Conservation (phyloP, 192 early-diverging fungal species). For the Gamsiella multidivaricata region DNA sequence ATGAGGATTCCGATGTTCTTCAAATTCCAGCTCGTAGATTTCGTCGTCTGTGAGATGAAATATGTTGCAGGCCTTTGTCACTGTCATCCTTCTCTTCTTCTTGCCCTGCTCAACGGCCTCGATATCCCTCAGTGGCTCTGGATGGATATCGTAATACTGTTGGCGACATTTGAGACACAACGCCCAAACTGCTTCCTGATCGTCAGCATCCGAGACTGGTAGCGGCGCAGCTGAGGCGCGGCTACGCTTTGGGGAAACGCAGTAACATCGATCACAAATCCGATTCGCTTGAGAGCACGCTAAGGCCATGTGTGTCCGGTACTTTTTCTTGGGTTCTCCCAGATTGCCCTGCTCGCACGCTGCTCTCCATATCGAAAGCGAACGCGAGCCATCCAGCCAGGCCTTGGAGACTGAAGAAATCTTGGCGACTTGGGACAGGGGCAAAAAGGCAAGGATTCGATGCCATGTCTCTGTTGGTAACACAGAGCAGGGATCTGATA, state of each 20-base stretch:
- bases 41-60: constrained; percentile 5
- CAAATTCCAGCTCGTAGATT: background rate
- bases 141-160: constrained; percentile 9
- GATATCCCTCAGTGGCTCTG: background rate
- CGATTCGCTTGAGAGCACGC: constrained; percentile 15
- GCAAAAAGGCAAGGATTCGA: constrained; percentile 2
- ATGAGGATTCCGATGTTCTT: constrained; percentile 6
- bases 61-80: background rate
- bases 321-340: constrained; percentile 8
- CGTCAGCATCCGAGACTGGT: constrained; percentile 1
- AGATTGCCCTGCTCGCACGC: background rate
- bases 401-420: constrained; percentile 8
- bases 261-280: constrained; percentile 27
- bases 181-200: constrained; percentile 1
- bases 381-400: constrained; percentile 20
- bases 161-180: constrained; percentile 9
- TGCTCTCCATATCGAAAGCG: constrained; percentile 7
- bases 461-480: constrained; percentile 34
- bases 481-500: constrained; percentile 15
- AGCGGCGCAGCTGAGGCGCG: constrained; percentile 17
- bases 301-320: constrained; percentile 11
- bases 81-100: background rate
- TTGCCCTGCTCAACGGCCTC: background rate
- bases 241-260: background rate
- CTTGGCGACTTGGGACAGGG: constrained; percentile 14